These are phyloP conservation scores for Mycena crocata DNA, from an alignment of 768 basidiomycete species.

Conservation along the genomic window DNA sequence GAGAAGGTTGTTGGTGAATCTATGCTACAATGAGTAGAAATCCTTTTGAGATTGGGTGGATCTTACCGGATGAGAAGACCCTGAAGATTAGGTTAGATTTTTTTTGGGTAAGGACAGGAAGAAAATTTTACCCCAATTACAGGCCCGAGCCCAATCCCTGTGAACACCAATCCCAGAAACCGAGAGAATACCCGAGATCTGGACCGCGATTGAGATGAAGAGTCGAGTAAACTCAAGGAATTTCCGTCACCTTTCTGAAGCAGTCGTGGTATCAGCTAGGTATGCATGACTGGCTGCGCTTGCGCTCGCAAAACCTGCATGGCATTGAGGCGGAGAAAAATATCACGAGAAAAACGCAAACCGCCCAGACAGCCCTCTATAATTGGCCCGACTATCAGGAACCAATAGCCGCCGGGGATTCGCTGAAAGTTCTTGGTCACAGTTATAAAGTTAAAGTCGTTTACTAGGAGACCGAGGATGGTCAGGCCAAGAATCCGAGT, in stretches of 20 bases:
- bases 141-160: conserved; percentile 71
- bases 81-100: too few species aligned
- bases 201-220: background rate
- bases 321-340: conserved; percentile 29
- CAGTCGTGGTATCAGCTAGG: conserved; percentile 59
- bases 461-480: conserved; percentile 57
- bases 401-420: conserved; percentile 73
- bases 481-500: conserved; percentile 59
- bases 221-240: background rate
- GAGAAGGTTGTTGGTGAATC: conserved; percentile 49
- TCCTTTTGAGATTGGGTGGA: background rate
- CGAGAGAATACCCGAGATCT: conserved; percentile 60
- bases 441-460: conserved; percentile 63
- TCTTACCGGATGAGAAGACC: conserved; percentile 55
- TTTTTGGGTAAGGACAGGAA: too few species aligned
- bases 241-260: conserved; percentile 50
- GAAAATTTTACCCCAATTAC: too few species aligned
- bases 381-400: conserved; percentile 62
- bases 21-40: background rate
- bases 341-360: conserved; percentile 37
- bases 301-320: conserved; percentile 52
- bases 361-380: conserved; percentile 71
- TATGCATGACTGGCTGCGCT: conserved; percentile 60
- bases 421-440: conserved; percentile 59
- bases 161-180: conserved; percentile 63